phyloP scores from a whole-genome alignment of 1,284 basidiomycete genomes.

The Somion occarium region DNA sequence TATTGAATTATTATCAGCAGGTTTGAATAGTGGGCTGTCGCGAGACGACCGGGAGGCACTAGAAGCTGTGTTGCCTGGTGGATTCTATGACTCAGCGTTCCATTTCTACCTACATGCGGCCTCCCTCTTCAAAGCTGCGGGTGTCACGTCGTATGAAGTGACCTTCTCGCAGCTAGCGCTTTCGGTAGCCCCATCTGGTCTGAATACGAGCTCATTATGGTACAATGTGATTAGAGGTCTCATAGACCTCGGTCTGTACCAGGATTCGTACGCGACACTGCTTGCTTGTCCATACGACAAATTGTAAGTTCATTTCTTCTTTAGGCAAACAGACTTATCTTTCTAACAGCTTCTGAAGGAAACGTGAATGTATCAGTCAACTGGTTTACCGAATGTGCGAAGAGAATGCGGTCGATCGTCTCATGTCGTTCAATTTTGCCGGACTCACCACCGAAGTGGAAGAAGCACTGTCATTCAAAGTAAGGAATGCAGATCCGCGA shows the following conservation, averaged over 20 bases:
- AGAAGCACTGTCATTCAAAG: conserved; percentile 88
- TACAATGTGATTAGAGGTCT: conserved; percentile 74
- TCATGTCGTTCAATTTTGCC: conserved; percentile 85
- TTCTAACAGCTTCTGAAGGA: conserved; percentile 39
- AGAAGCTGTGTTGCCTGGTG: conserved; percentile 55
- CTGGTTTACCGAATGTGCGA: conserved; percentile 94
- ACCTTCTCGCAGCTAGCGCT: conserved; percentile 76
- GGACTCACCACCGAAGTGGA: conserved; percentile 88
- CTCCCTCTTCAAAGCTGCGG: conserved; percentile 63
- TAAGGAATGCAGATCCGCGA: conserved; percentile 89
- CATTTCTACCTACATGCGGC: conserved; percentile 77
- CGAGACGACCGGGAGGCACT: conserved; percentile 63
- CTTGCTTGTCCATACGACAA: conserved; percentile 70
- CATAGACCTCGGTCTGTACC: conserved; percentile 69
- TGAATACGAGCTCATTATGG: conserved; percentile 56
- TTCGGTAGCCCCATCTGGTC: conserved; percentile 49
- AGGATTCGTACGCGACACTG: conserved; percentile 81
- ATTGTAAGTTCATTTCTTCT: conserved; percentile 50
- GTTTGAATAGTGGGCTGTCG: conserved; percentile 46
- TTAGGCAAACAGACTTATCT: not conserved
- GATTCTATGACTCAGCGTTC: conserved; percentile 56
- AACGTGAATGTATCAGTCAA: conserved; percentile 74
- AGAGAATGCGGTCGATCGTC: conserved; percentile 71
- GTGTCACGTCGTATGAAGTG: conserved; percentile 59
- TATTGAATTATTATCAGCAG: conserved; percentile 29